Evolutionary conservation across 2,329 filamentous ascomycete species (phyloP).

Genomic region (Zarea fungicola): DNA sequence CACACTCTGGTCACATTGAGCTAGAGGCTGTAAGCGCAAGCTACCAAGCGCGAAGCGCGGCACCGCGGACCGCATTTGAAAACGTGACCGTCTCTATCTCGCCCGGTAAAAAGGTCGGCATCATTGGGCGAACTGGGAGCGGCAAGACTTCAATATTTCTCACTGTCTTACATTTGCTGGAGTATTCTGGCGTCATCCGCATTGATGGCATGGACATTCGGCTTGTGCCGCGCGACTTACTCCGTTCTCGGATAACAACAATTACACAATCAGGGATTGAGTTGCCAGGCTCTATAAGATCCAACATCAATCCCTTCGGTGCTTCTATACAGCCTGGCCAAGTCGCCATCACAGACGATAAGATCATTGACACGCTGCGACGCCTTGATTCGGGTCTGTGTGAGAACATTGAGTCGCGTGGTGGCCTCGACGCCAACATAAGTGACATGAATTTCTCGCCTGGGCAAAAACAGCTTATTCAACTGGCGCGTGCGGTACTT

Average conservation of each 20-base stretch:
- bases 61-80: too few relatives aligned
- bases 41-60: too few relatives aligned
- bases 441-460: conserved; percentile 6
- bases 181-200: neutral
- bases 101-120: neutral
- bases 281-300: neutral
- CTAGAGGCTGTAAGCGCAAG: too few relatives aligned
- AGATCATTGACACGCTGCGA: conserved; percentile 4
- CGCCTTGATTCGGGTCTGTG: conserved; percentile 10
- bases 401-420: neutral
- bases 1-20: too few relatives aligned
- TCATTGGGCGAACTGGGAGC: neutral
- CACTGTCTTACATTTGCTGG: neutral
- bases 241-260: neutral
- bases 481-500: conserved; percentile 19
- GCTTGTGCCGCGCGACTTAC: neutral
- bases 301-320: neutral
- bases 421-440: conserved; percentile 11
- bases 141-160: neutral
- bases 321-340: neutral
- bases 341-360: neutral
- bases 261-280: neutral
- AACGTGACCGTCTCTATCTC: neutral
- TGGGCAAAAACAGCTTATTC: conserved; percentile 15
- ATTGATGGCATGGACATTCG: neutral